phyloP scores from a whole-genome alignment of 1,284 basidiomycete genomes.

The Cutaneotrichosporon dermatis region DNA sequence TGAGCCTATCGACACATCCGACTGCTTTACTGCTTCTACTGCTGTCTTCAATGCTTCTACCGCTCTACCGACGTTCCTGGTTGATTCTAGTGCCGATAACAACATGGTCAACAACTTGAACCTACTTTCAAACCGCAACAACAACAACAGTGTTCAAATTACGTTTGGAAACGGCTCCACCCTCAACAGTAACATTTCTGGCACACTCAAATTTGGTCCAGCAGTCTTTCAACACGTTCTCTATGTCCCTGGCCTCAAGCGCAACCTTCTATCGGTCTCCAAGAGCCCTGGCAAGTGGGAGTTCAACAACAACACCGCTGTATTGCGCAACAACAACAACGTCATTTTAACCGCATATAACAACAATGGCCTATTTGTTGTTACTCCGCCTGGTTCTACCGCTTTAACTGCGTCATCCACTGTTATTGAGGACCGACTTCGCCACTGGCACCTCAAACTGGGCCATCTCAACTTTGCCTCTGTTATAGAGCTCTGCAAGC shows the following conservation, averaged over 20 bases:
- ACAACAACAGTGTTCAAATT: not conserved
- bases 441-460: not conserved
- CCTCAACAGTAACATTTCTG: not conserved
- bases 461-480: not conserved
- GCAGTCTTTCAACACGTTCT: not conserved
- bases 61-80: not conserved
- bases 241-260: not conserved
- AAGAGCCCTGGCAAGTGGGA: not conserved
- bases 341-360: not conserved
- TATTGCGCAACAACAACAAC: not conserved
- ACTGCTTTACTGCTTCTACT: no score
- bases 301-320: not conserved
- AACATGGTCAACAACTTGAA: not conserved
- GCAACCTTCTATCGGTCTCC: not conserved
- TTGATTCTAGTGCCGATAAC: not conserved
- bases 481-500: not conserved
- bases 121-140: not conserved
- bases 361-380: not conserved
- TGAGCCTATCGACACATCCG: no score
- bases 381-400: no score
- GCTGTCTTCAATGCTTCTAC: no score
- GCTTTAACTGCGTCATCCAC: no score
- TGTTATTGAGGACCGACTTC: no score
- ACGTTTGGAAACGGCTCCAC: not conserved
- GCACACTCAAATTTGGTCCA: not conserved